These are phyloP conservation scores for Solanum medicagineum DNA, from an alignment of 257 asterid genomes.

Conservation along the genomic window DNA sequence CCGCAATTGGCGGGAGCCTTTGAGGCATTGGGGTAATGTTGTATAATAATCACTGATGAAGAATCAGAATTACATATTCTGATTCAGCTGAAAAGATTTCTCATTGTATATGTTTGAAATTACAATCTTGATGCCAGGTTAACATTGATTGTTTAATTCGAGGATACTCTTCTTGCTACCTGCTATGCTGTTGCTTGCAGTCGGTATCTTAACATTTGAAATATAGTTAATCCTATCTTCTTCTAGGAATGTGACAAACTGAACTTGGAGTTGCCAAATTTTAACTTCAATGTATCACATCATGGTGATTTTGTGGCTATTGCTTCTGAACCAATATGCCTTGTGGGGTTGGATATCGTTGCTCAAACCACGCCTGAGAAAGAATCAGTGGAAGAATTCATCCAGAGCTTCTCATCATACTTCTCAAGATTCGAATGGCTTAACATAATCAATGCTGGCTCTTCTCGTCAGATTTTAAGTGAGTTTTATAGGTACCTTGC, in stretches of 20 bases:
- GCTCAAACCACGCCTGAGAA: constrained; percentile 47
- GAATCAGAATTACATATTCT: background rate
- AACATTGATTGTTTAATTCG: background rate
- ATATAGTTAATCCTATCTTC: background rate
- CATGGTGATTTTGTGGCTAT: constrained; percentile 87
- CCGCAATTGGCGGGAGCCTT: no score
- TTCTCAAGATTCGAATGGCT: constrained; percentile 74
- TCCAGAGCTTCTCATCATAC: constrained; percentile 47
- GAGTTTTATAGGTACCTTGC: constrained; percentile 49
- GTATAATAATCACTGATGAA: background rate
- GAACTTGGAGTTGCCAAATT: constrained; percentile 40
- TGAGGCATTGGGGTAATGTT: no score
- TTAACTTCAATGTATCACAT: constrained; percentile 81
- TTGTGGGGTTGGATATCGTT: constrained; percentile 80
- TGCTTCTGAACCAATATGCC: constrained; percentile 90
- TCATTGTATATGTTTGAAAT: background rate
- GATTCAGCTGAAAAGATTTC: background rate
- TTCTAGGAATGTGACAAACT: constrained; percentile 31
- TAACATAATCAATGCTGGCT: constrained; percentile 31
- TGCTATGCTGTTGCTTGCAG: background rate
- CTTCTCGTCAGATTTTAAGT: constrained; percentile 43
- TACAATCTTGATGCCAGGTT: background rate
- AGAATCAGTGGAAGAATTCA: constrained; percentile 46
- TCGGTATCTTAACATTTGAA: background rate
- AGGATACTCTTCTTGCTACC: background rate